Percentiles rank a stretch among this genome's conserved stretches.
These are phyloP conservation scores for Pyracantha coccinea DNA, from an alignment of 331 rosid species.

Conservation along the genomic window DNA sequence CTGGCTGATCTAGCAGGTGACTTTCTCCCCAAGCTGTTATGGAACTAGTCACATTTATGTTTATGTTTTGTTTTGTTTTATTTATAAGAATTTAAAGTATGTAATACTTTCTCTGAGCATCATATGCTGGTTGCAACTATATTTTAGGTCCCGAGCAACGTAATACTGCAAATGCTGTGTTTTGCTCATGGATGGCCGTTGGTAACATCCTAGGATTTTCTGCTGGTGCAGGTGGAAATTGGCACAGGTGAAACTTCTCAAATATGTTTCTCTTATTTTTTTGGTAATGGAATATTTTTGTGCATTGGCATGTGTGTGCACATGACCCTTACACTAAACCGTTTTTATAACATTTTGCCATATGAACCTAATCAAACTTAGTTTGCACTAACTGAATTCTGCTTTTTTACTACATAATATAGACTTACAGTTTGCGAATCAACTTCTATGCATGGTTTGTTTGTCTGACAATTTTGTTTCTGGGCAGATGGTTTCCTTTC, in stretches of 20 bases:
- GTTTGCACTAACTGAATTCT: not conserved
- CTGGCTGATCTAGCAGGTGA: constrained; percentile 96
- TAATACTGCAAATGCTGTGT: constrained; percentile 84
- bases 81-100: not conserved
- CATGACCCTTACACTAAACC: not conserved
- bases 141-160: constrained; percentile 84
- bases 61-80: not conserved
- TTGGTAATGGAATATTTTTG: constrained; percentile 9
- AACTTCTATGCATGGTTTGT: constrained; percentile 12
- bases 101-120: not conserved
- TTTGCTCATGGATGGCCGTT: constrained; percentile 99
- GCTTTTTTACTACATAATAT: not conserved
- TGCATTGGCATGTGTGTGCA: not conserved
- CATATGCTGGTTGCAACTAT: not conserved
- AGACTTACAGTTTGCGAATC: not conserved
- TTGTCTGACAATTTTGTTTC: constrained; percentile 14
- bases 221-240: constrained; percentile 89
- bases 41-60: not conserved
- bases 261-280: not conserved
- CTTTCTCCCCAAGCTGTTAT: constrained; percentile 10
- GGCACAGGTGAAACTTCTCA: constrained; percentile 66
- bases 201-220: constrained; percentile 98
- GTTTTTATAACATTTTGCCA: not conserved
- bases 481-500: constrained; percentile 94
- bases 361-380: not conserved